These are phyloP conservation scores for Bondarzewia mesenterica DNA, from an alignment of 1,284 basidiomycete genomes.

Conservation along the genomic window DNA sequence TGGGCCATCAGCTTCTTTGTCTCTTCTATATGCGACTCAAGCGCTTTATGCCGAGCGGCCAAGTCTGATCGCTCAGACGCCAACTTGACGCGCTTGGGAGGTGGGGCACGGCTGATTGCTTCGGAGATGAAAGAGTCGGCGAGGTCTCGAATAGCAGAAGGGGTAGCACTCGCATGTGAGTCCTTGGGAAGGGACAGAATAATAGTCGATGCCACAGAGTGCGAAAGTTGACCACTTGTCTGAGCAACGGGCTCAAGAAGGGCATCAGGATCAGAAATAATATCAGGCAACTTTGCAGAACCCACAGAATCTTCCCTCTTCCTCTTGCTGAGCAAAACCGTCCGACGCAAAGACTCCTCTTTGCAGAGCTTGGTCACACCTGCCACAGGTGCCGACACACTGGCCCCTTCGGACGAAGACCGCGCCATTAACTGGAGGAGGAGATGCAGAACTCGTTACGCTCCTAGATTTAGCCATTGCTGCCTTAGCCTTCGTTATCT, in stretches of 20 bases:
- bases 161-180: no score
- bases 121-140: constrained; percentile 13
- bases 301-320: no score
- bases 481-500: not conserved
- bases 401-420: not conserved
- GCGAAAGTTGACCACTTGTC: not conserved
- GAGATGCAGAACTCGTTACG: not conserved
- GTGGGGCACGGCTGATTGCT: constrained; percentile 8
- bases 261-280: not conserved
- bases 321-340: constrained; percentile 13
- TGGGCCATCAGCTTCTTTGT: constrained; percentile 16
- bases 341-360: constrained; percentile 8
- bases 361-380: not conserved
- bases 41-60: constrained; percentile 11
- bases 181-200: not conserved
- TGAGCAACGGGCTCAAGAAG: not conserved
- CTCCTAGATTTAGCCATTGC: not conserved
- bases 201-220: not conserved
- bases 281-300: not conserved
- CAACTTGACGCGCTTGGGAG: constrained; percentile 6
- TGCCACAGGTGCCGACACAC: not conserved
- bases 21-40: constrained; percentile 15
- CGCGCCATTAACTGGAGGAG: not conserved
- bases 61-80: constrained; percentile 5
- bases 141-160: constrained; percentile 8